Base-by-base conservation (phyloP, 805 yeast genomes). In the Komagataella populi region DNA sequence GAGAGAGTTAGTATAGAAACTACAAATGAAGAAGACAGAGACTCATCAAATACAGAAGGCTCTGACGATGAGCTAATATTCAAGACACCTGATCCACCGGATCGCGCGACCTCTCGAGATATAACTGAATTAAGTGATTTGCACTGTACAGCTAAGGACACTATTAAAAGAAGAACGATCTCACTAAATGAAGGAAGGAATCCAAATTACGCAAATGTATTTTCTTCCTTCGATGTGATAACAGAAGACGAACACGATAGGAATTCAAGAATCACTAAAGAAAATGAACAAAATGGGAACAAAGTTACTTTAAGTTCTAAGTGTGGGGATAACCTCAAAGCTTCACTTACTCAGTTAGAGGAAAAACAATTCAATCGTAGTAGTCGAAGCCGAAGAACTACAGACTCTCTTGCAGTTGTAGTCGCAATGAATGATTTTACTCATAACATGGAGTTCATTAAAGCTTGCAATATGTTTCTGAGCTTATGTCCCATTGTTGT, bases 1-100 rank as follows among this genome's bases (percentile, higher is more conserved):
- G 82, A 77, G 45, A 60, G 63, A 7, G 61, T 82, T 2, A 57
- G 39, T 30, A 10, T 30, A 30, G 39, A 30, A 54, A 14, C 68
- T 78, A 50, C 60, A 63, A 2, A 56, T 63, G 16, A 52, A 51
- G 16, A 61, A 59, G 8, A 17, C 8, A 4, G 51, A 24, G 48
- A 36, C 47, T 18, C 17, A 14, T 44, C 39, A 17, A 16, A 30
- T 8, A 18, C 36, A 3, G 43, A 20, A 44, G n/a, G 43, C 23
- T 44, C 47, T 24, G 39, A 30, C 8, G 39, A 30, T 30, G 39
- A 30, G 39, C 14, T 30, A 30, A 4, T 30, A 30, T 30, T 10
- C 39, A 30, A 14, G 3, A 30, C 39, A 14, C 39, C 39, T 30
- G 39, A 30, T 30, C 39, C 39, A 14, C 39, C 39, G 8, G 39